Base-by-base conservation (phyloP, 2,329 filamentous ascomycete genomes). In the Exophiala viscosa region DNA sequence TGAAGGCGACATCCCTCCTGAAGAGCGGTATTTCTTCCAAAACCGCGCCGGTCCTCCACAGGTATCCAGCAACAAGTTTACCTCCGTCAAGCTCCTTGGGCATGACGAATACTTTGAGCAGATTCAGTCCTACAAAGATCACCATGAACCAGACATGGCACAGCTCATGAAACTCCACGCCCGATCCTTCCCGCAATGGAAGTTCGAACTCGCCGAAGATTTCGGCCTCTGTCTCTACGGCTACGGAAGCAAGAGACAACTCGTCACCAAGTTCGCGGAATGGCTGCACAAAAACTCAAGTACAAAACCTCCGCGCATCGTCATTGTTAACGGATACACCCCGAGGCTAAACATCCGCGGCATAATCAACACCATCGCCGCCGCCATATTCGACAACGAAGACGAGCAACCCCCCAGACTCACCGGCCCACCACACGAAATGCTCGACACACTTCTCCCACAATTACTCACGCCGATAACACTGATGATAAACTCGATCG, bases 191-290 rank as follows among this genome's bases (percentile, higher is more conserved):
- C 81, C 86, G 1, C 93, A 97, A 67, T 99, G 93, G 93, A 74
- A 80, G 0, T 96, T 97, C 67, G 93, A 99, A 73, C 79, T 97
- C 13, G 78, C 84, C 4, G 84, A 96, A 67, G 84, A 85, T 17
- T 97, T 96, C 75, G 90, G 88, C 64, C 76, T 97, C 46, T 96
- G 93, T 66, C 73, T 96, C 0, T 96, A 95, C 67, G 93, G 93
- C 28, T 95, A 90, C 67, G 93, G 93, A 1, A 95, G 90, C 2
- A 99, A 99, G 70, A 80, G 88, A 32, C 73, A 76, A 2, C 79
- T 97, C 1, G 76, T 92, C 8, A 82, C 85, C 54, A 77, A 81
- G 39, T 95, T 96, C 67, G 90, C 89, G 0, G 80, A 82, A 50
- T 82, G 88, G 68, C 65, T 88, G 11, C 82, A 88, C 64, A 70